These are phyloP conservation scores for Paramecium pentaurelia DNA, from an alignment of 73 alveolate species.

Conservation along the genomic window DNA sequence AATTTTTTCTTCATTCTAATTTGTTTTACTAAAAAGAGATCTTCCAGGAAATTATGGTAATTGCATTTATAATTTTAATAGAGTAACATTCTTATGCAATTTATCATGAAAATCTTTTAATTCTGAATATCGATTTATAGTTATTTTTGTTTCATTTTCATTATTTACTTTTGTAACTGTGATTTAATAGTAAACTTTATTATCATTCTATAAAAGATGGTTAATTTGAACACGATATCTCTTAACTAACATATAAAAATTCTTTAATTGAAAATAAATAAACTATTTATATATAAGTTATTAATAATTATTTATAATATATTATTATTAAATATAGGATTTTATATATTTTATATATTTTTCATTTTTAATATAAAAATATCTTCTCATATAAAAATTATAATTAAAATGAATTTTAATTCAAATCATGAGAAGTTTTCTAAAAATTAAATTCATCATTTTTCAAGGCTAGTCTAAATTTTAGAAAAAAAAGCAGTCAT, in stretches of 20 bases:
- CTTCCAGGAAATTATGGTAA: constrained; percentile 14
- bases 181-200: neutral
- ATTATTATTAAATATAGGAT: no score
- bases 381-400: neutral
- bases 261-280: neutral
- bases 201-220: neutral
- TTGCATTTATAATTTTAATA: neutral
- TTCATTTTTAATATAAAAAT: no score
- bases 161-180: neutral
- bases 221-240: neutral
- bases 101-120: neutral
- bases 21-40: neutral
- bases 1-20: neutral
- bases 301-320: no score
- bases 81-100: neutral
- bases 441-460: neutral
- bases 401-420: neutral
- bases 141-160: neutral
- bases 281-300: neutral
- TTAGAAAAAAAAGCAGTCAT: neutral
- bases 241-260: neutral
- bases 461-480: neutral
- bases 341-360: no score
- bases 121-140: neutral
- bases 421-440: neutral